Conservation (phyloP, 2,329 filamentous ascomycete species). For the Colletotrichum orchidophilum region DNA sequence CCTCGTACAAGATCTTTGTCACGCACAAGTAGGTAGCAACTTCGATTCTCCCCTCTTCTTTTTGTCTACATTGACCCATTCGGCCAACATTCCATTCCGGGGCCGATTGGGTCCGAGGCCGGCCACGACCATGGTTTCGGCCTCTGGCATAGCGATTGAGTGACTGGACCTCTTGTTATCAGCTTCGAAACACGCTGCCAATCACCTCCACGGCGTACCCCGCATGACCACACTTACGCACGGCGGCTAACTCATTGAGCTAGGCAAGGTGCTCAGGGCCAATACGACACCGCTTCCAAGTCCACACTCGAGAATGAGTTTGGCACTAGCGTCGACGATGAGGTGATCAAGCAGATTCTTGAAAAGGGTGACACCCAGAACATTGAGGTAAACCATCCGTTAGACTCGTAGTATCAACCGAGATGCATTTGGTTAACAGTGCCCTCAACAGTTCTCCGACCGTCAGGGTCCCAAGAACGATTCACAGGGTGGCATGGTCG, state of each 20-base stretch:
- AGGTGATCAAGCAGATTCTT: slow-evolving; percentile 83
- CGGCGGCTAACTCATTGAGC: slow-evolving; percentile 3
- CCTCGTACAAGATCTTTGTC: slow-evolving; percentile 87
- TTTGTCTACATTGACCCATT: background rate
- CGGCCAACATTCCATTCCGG: too few relatives aligned
- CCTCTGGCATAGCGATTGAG: background rate
- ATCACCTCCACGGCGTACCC: background rate
- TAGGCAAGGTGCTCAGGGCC: slow-evolving; percentile 88
- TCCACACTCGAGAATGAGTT: slow-evolving; percentile 85
- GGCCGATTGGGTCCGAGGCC: background rate
- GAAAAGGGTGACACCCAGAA: slow-evolving; percentile 77
- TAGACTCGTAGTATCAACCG: background rate
- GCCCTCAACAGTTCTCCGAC: slow-evolving; percentile 55
- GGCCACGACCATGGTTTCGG: background rate
- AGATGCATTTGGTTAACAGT: background rate
- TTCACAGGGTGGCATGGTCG: slow-evolving; percentile 53
- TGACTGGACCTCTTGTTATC: background rate
- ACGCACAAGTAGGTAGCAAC: slow-evolving; percentile 80
- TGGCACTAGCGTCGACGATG: slow-evolving; percentile 80
- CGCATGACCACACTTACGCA: background rate
- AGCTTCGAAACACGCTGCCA: background rate
- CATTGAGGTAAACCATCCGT: slow-evolving; percentile 54
- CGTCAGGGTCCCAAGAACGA: slow-evolving; percentile 65
- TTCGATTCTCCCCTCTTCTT: background rate
- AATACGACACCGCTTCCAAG: slow-evolving; percentile 80